These are phyloP conservation scores for Chaetomium sp. DNA, from an alignment of 2,329 filamentous ascomycete genomes.

Conservation along the genomic window DNA sequence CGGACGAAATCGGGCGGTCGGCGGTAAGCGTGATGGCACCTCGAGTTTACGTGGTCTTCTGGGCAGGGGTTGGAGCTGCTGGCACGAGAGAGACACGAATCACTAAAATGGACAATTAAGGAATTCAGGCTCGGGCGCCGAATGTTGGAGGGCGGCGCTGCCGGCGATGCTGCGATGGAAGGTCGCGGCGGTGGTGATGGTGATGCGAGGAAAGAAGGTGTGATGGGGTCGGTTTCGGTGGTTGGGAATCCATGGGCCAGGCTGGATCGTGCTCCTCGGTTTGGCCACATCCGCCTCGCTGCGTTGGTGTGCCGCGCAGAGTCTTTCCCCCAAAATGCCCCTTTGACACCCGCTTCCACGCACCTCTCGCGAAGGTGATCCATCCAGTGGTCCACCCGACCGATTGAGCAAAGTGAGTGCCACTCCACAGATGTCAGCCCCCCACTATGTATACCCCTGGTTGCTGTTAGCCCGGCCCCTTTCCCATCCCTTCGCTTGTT, in stretches of 20 bases:
- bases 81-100: constrained; percentile 22
- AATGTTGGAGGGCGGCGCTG: constrained; percentile 23
- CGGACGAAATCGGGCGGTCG: constrained; percentile 24
- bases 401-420: constrained; percentile 36
- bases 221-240: constrained; percentile 26
- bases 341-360: constrained; percentile 38
- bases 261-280: constrained; percentile 33
- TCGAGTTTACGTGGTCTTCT: constrained; percentile 19
- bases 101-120: constrained; percentile 29
- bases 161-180: constrained; percentile 27
- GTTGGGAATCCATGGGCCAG: constrained; percentile 32
- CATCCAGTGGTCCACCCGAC: constrained; percentile 33
- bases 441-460: constrained; percentile 28
- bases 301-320: constrained; percentile 36
- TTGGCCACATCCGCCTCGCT: constrained; percentile 37
- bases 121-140: constrained; percentile 19
- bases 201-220: constrained; percentile 25
- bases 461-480: not conserved
- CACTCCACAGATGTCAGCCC: constrained; percentile 32
- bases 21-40: not conserved
- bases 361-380: constrained; percentile 40
- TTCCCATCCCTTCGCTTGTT: not conserved
- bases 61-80: constrained; percentile 18
- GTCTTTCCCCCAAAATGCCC: constrained; percentile 36
- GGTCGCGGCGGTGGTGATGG: constrained; percentile 23